phyloP scores from a whole-genome alignment of 75 land plant species.

The Pinus albicaulis region DNA sequence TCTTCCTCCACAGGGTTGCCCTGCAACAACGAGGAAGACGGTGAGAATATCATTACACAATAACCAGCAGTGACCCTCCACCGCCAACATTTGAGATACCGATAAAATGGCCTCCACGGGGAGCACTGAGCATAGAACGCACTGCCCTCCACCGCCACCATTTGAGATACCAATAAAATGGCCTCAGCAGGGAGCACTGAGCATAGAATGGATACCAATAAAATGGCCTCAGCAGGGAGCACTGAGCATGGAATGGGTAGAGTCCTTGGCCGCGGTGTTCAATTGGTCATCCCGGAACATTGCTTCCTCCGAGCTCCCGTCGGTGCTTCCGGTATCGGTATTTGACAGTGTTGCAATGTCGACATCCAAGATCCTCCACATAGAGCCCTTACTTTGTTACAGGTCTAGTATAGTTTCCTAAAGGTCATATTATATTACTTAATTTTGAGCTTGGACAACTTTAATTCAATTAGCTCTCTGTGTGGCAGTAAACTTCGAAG shows the following conservation, averaged over 20 bases:
- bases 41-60: neutral
- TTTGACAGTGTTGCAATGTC: constrained; percentile 51
- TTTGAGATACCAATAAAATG: too few relatives aligned
- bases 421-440: too few relatives aligned
- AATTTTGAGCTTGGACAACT: too few relatives aligned
- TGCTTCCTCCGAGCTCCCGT: constrained; percentile 53
- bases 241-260: too few relatives aligned
- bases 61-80: neutral
- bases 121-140: constrained; percentile 34
- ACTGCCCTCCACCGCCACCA: too few relatives aligned
- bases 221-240: too few relatives aligned
- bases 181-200: too few relatives aligned
- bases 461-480: too few relatives aligned
- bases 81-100: constrained; percentile 13
- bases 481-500: too few relatives aligned
- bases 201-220: too few relatives aligned
- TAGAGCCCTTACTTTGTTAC: constrained; percentile 23
- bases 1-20: neutral
- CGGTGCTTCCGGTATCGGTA: constrained; percentile 61
- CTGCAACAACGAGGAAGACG: neutral
- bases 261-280: constrained; percentile 38
- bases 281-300: constrained; percentile 67
- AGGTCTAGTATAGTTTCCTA: too few relatives aligned
- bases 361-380: constrained; percentile 78
- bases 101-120: constrained; percentile 66